phyloP scores from a whole-genome alignment of 768 basidiomycete genomes.

The Cystobasidium tubakii region DNA sequence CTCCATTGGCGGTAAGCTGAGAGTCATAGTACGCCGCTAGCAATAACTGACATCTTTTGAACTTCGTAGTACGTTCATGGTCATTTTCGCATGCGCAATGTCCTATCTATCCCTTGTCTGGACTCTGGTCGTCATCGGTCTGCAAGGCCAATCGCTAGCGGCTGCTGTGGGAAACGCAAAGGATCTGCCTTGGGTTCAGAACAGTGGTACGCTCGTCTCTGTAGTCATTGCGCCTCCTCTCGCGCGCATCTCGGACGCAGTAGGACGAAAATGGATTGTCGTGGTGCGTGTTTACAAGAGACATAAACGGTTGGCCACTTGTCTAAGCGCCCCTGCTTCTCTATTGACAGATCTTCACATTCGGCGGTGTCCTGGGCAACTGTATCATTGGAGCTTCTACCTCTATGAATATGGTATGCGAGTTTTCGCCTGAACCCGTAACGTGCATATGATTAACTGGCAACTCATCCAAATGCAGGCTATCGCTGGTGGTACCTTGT shows the following conservation, averaged over 20 bases:
- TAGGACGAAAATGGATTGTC: not conserved
- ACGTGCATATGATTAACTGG: too few species aligned
- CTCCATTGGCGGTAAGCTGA: not conserved
- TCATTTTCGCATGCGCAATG: not conserved
- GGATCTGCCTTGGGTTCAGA: not conserved
- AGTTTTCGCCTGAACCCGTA: not conserved
- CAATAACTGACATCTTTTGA: not conserved
- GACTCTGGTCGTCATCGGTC: not conserved
- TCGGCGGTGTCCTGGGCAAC: not conserved
- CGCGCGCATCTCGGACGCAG: not conserved
- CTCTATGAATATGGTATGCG: not conserved
- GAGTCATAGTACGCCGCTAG: not conserved
- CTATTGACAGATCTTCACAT: not conserved
- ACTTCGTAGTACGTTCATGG: not conserved
- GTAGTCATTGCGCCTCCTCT: constrained; percentile 3
- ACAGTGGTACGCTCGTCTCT: not conserved
- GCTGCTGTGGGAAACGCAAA: not conserved
- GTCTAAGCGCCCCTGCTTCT: not conserved
- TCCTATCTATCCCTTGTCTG: not conserved
- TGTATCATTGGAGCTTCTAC: not conserved
- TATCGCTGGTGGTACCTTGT: not conserved
- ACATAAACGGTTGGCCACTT: not conserved
- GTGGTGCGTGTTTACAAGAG: not conserved
- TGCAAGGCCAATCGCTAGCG: not conserved
- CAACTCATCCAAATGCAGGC: not conserved